A percentile compares a stretch with the other conserved stretches of the same genome.
Conservation (phyloP, 108 stramenopile species). For the Cafeteria roenbergensis region DNA sequence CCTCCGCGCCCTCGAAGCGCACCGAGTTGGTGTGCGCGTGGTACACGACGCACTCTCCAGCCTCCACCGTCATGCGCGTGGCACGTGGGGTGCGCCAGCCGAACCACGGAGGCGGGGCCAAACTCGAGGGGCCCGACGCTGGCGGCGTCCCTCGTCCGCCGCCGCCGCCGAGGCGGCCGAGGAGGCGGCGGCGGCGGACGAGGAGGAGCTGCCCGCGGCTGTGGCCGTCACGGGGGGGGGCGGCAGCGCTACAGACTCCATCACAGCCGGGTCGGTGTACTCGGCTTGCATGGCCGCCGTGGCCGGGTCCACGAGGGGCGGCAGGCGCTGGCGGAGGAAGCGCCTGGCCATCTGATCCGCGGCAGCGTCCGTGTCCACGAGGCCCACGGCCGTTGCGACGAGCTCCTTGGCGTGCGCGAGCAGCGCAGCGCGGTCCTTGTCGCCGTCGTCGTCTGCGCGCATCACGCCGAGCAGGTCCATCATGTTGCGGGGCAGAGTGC, state of each 20-base stretch:
- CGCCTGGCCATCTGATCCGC: constrained; percentile 79
- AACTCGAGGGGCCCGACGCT: constrained; percentile 27
- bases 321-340: constrained; percentile 76
- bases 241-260: no score
- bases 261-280: no score
- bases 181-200: constrained; percentile 24
- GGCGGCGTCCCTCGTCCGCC: background rate
- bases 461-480: constrained; percentile 69
- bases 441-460: constrained; percentile 41
- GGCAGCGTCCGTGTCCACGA: constrained; percentile 50
- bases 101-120: constrained; percentile 54
- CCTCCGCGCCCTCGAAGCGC: constrained; percentile 63
- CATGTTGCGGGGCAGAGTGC: constrained; percentile 53
- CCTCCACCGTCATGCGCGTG: constrained; percentile 74
- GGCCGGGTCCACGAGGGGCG: no score
- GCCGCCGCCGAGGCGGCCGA: constrained; percentile 17
- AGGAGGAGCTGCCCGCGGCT: constrained; percentile 32
- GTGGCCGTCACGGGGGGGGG: constrained; percentile 57
- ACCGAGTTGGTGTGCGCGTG: constrained; percentile 82
- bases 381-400: background rate
- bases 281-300: no score
- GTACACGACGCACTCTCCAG: constrained; percentile 77
- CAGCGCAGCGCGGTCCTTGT: constrained; percentile 26
- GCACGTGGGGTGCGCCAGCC: constrained; percentile 68
- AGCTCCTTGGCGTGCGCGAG: background rate